These are phyloP conservation scores for Podaxis pistillaris DNA, from an alignment of 768 basidiomycete genomes.

Conservation along the genomic window DNA sequence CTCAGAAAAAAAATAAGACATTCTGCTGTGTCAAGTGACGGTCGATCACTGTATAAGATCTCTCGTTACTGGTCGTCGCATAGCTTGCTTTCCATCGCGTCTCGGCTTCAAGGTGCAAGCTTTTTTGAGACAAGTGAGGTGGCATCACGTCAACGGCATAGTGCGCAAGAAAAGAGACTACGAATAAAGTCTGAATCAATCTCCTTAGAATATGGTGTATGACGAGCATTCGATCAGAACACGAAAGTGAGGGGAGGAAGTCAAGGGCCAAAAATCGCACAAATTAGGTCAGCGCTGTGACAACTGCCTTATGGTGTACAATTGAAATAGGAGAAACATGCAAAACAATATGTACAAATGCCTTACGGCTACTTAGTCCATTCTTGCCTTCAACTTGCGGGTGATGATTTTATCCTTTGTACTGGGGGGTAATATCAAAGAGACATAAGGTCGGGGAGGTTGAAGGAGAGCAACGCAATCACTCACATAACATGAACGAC, in stretches of 20 bases:
- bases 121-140: not conserved
- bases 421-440: conserved; percentile 31
- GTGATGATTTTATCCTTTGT: conserved; percentile 78
- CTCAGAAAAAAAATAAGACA: too few relatives aligned
- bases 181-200: not conserved
- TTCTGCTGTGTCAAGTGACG: too few relatives aligned
- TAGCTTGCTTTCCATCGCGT: conserved; percentile 8
- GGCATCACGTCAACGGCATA: not conserved
- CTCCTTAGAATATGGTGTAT: not conserved
- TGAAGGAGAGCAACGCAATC: conserved; percentile 3
- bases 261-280: not conserved
- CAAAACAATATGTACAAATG: conserved; percentile 5
- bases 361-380: conserved; percentile 61
- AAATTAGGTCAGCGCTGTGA: not conserved
- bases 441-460: not conserved
- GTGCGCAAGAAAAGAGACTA: conserved; percentile 3
- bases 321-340: conserved; percentile 4
- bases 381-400: conserved; percentile 84
- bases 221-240: not conserved
- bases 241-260: not conserved
- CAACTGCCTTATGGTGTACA: conserved; percentile 5
- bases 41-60: too few relatives aligned
- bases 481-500: conserved; percentile 93
- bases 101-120: not conserved
- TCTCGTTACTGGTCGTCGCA: conserved; percentile 4